Base-by-base conservation (phyloP, 352 stramenopile species). In the Pythium utonaiense region DNA sequence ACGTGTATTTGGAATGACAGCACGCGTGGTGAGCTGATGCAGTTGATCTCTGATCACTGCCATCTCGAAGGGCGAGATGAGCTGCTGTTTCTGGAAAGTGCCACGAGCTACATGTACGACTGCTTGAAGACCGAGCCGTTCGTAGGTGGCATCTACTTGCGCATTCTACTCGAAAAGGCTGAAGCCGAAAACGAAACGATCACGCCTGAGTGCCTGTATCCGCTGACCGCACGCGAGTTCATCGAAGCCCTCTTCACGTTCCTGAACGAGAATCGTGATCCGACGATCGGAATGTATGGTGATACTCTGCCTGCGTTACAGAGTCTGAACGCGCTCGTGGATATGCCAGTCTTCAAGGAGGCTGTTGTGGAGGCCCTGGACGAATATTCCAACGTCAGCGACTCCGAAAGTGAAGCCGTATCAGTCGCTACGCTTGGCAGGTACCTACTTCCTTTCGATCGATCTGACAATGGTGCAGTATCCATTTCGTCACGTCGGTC, bases 21-120 rank as follows among this genome's bases (percentile, higher is more conserved):
- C 33, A 89, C 79, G 12, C 69, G 79, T 8, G 63, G 44, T 14
- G 83, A 93, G 61, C 56, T 93, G n/a, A 80, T 85, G 59, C 73
- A 88, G 36, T 55, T 91, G 16, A 89, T 83, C 9, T 77, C 87
- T 63, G 83, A 91, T 21, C 86, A 89, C 61, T 91, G 78, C 45
- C 84, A 69, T 12, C 72, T 88, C 54, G 59, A 74, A 57, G 65
- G 59, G 22, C 57, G 67, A 13, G 75, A 90, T 31, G 78, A 77
- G 27, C 44, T 91, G 36, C 83, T 76, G 0, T 83, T 91, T 52
- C 44, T 93, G 54, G 83, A 93, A 53, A 88, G 63, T 48, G 72
- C 80, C 5, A 78, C 72, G 1, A 88, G 75, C 56, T 80, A 93
- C 66, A 89, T 90, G 76, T 93, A 93, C 57, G 81, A 91, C 65